Percentiles rank a stretch among this genome's conserved stretches.
These are phyloP conservation scores for Ambrosiella beaveri DNA, from an alignment of 2,329 filamentous ascomycete genomes.

Conservation along the genomic window DNA sequence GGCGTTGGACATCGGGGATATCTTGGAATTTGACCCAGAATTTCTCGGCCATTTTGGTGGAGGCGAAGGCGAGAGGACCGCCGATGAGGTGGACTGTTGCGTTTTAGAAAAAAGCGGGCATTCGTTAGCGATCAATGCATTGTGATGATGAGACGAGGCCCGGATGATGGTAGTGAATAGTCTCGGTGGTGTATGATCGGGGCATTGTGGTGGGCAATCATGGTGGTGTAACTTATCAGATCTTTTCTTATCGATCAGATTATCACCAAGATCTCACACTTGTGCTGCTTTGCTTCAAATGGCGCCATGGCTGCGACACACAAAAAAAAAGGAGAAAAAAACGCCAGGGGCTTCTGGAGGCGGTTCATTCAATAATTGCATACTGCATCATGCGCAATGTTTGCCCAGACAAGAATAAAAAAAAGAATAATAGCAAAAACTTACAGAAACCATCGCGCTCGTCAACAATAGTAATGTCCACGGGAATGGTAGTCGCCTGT, in stretches of 20 bases:
- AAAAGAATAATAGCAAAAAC: slow-evolving; percentile 18
- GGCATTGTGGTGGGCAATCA: background rate
- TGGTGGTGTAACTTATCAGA: slow-evolving; percentile 8
- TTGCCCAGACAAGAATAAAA: too few relatives aligned
- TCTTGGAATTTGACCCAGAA: slow-evolving; percentile 55
- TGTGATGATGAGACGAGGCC: background rate
- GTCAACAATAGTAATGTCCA: slow-evolving; percentile 59
- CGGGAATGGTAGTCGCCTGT: slow-evolving; percentile 30
- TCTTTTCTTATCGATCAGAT: background rate
- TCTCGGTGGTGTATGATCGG: background rate
- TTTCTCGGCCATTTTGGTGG: slow-evolving; percentile 43
- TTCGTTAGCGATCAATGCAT: background rate
- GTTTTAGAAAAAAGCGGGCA: background rate
- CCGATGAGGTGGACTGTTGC: slow-evolving; percentile 55
- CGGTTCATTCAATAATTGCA: too few relatives aligned
- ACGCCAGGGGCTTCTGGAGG: background rate
- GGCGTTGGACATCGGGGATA: slow-evolving; percentile 45
- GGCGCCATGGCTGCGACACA: background rate
- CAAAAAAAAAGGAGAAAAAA: background rate
- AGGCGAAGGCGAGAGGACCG: slow-evolving; percentile 53
- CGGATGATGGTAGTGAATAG: background rate
- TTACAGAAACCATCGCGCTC: slow-evolving; percentile 71
- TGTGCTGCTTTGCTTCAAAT: background rate
- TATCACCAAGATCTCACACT: background rate
- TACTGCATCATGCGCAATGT: too few relatives aligned